Evolutionary conservation across 352 stramenopile species (phyloP), one percentile per base, ranked within the genome.

Genomic region (Phytopythium litorale): DNA sequence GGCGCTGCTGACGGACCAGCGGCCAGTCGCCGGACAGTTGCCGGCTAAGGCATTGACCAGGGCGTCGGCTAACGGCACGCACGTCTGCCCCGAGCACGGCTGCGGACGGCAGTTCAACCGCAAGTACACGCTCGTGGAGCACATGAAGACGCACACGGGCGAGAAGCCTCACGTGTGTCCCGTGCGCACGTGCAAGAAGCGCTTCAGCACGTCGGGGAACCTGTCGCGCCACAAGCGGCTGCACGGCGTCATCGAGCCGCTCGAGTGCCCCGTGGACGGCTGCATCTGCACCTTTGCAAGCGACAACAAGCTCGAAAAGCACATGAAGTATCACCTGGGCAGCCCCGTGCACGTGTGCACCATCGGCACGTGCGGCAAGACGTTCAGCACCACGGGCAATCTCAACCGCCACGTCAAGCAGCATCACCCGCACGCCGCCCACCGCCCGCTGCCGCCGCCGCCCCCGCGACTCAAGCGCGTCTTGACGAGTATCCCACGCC

Each of bases 361-460:
- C 18, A 49, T 66, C 32, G 60, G 62, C 7, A 74, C 66, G 30
- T 82, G 74, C 56, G 74, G 72, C 64, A 82, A 82, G 64, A 79
- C 74, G 21, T 82, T 82, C 56, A 82, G 69, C 63, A 82, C 74
- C 15, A 75, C 68, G n/a, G 74, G 74, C 35, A 82, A 82, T 58
- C 62, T 82, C 13, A 78, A 78, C 40, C 72, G 74, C 15, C 74
- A 82, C 50, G 37, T 67, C 37, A 67, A 67, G 62, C 62, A 67
- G 55, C 62, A 67, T 49, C 62, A 67, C 40, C 57, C 66, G 7
- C 66, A 74, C 60, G 60, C 66, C 56, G 65, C 52, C 7, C n/a
- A 68, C 49, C 58, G 60, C 42, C 63, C 67, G 25, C 30, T 75
- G 7, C 67, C 64, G 7, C 62, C 56, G 0, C 63, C 38, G 7